Evolutionary conservation across 2,329 filamentous ascomycete genomes (phyloP).

Genomic region (Hawksworthiomyces lignivorus): DNA sequence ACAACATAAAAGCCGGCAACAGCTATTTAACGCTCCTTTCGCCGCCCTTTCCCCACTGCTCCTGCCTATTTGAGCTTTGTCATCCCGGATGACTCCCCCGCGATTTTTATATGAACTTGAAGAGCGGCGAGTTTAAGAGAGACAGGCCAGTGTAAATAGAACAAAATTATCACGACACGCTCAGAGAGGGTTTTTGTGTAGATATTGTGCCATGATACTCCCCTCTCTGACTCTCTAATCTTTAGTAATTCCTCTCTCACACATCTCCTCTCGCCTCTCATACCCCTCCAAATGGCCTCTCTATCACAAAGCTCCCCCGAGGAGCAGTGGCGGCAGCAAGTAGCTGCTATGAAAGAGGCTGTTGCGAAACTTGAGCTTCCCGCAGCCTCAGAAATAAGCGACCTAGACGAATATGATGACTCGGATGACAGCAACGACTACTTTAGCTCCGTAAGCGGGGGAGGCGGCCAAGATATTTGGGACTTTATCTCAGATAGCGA

Average conservation of each 20-base stretch:
- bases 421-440: slow-evolving; percentile 60
- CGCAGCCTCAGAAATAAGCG: slow-evolving; percentile 15
- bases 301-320: slow-evolving; percentile 2
- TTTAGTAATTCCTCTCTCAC: neutral
- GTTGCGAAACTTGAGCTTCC: slow-evolving; percentile 63
- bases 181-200: no score
- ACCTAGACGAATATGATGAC: slow-evolving; percentile 32
- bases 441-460: slow-evolving; percentile 35
- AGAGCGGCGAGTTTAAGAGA: neutral
- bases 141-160: no score
- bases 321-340: slow-evolving; percentile 72
- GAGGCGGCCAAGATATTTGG: slow-evolving; percentile 77
- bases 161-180: no score
- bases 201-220: no score
- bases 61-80: slow-evolving; percentile 9
- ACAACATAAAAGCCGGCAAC: no score
- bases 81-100: slow-evolving; percentile 12
- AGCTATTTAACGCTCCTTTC: no score
- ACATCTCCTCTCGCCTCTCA: neutral
- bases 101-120: neutral
- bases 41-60: slow-evolving; percentile 5
- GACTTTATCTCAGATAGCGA: slow-evolving; percentile 80
- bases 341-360: slow-evolving; percentile 78
- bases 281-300: slow-evolving; percentile 5
- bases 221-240: no score